Conservation (phyloP, 1,284 basidiomycete genomes). For the Apiotrichum siamense region DNA sequence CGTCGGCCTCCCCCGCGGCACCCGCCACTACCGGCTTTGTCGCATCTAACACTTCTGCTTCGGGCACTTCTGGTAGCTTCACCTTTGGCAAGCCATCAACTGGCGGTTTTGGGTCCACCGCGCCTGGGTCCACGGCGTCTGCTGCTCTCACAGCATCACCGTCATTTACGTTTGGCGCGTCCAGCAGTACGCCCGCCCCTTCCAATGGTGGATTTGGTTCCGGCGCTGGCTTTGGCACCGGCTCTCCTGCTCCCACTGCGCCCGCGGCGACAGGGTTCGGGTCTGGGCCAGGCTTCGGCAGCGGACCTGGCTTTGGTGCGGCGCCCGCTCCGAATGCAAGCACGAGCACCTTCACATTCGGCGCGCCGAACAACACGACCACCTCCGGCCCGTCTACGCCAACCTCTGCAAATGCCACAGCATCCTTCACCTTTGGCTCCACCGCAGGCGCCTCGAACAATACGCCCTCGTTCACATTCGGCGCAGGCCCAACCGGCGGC, state of each 20-base stretch:
- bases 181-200: background rate
- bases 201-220: background rate
- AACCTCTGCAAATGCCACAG: constrained; percentile 3
- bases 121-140: background rate
- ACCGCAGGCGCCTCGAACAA: background rate
- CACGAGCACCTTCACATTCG: constrained; percentile 19
- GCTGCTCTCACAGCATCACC: constrained; percentile 4
- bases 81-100: background rate
- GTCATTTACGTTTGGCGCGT: constrained; percentile 1
- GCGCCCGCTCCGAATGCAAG: background rate
- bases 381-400: constrained; percentile 1
- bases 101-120: background rate
- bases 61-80: background rate
- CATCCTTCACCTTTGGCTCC: constrained; percentile 19
- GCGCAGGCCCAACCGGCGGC: constrained; percentile 2
- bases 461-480: constrained; percentile 15
- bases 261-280: background rate
- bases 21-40: background rate
- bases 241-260: background rate
- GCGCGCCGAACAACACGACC: constrained; percentile 6
- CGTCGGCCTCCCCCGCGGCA: background rate
- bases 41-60: background rate
- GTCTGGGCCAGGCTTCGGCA: constrained; percentile 1
- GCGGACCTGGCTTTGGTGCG: background rate
- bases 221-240: background rate